Base-by-base conservation (phyloP, 352 stramenopile species). In the Phytopythium helicoides region DNA sequence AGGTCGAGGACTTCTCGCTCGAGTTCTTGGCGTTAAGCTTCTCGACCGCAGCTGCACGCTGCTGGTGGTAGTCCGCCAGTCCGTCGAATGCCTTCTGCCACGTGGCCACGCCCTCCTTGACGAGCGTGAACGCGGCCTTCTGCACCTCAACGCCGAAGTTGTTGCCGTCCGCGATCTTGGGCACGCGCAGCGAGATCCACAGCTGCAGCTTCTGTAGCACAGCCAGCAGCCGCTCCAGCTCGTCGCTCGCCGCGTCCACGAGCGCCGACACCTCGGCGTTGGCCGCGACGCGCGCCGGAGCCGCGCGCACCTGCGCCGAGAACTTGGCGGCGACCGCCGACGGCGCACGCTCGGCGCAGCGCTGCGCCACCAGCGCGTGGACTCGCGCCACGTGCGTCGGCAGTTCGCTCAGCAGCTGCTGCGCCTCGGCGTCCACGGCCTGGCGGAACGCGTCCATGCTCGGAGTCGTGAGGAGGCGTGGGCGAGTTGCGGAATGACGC, bases 131-230 rank as follows among this genome's bases (percentile, higher is more conserved):
- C 28, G 81, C 77, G 50, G 80, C 75, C 62, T 89, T 87, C 60
- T 94, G 83, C 64, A 94, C 83, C 56, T 94, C 83, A 39, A 94
- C 83, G 52, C 83, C 83, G 68, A 94, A 94, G 64, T 94, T 94
- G 70, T 94, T 94, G 62, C 83, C 83, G 58, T 94, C 83, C 31
- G 76, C 76, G 45, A 92, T 73, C 59, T 81, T 82, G 26, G 83
- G 83, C 37, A 92, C 76, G 23, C 81, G 72, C 51, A 94, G 61
- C 51, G 83, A 68, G 35, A 94, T 86, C 83, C 83, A 94, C 23
- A 77, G 56, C 62, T 82, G 62, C 47, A 93, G 68, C 58, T 65
- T 57, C 55, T 84, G 58, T 26, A 89, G 66, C 45, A 72, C 42
- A 1, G 47, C 56, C 37, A 90, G 51, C 15, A 77, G 66, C 1